Base-by-base conservation (phyloP, 164 flowering plant species). In the Tinospora cordifolia region DNA sequence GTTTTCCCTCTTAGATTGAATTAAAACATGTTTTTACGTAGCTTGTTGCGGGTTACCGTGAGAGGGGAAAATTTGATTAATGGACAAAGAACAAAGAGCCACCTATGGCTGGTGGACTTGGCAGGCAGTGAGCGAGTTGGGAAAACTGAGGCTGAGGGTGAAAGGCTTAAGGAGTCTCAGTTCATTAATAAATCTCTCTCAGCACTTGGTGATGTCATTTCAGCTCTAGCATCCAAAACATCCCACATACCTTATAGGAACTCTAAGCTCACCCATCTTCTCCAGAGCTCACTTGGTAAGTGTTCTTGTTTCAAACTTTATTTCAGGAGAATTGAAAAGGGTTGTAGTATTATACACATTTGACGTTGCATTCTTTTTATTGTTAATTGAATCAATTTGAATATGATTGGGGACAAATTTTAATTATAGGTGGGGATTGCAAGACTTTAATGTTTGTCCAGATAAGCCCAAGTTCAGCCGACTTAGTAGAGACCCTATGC, bases 391-490 rank as follows among this genome's bases (percentile, higher is more conserved):
- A n/a, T 8, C n/a, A 17, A 47, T n/a, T n/a, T n/a, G 13, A 9
- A 36, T 51, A 8, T 36, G 25, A 36, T 21, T 36, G 41, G 25
- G 58, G 27, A 62, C 41, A 49, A 15, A 57, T 69, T 27, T 64
- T 19, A 15, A 72, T 44, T 79, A 75, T 82, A 92, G 97, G 98
- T 25, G 96, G 98, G 65, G 96, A 92, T 79, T 92, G 94, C 86
- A 92, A 92, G 82, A 90, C 98, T 6, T 41, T 92, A 62, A 92
- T 92, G 98, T 87, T 90, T 80, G 98, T 92, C 41, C 96, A 92
- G 76, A 85, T 90, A 36, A 90, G 98, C 76, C 96, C 96, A 54
- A 84, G 85, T 79, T 38, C 81, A 54, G 73, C 87, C 8, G 96
- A 90, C 75, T 71, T 85, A 54, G 92, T 91, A 64, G 98, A 92